Evolutionary conservation across 805 yeast species (phyloP).

Genomic region (Starmerella roubikii): DNA sequence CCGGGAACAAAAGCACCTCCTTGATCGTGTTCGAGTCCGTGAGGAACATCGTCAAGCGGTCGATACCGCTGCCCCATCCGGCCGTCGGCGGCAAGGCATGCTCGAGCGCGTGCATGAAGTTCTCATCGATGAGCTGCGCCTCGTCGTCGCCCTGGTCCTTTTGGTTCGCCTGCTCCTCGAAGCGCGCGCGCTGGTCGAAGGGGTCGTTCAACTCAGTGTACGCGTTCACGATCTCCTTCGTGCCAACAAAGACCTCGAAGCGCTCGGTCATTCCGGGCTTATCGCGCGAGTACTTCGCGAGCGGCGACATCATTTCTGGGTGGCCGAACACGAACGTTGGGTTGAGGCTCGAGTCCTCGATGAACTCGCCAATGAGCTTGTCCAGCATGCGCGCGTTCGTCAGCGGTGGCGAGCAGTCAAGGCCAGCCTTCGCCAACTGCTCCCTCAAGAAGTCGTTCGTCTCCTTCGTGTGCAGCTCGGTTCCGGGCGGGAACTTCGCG

Average conservation of each 20-base stretch:
- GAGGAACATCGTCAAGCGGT: conserved; percentile 94
- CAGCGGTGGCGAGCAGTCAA: conserved; percentile 82
- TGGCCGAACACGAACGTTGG: conserved; percentile 98
- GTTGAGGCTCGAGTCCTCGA: conserved; percentile 83
- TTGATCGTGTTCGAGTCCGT: conserved; percentile 92
- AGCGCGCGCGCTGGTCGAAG: conserved; percentile 92
- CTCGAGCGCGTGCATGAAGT: conserved; percentile 93
- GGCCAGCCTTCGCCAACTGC: conserved; percentile 59
- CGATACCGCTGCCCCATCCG: conserved; percentile 99
- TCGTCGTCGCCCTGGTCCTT: conserved; percentile 98
- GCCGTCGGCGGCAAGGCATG: conserved; percentile 99
- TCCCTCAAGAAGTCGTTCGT: conserved; percentile 81
- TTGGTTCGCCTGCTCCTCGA: conserved; percentile 98
- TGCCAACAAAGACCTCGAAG: conserved; percentile 95
- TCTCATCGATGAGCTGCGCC: conserved; percentile 92
- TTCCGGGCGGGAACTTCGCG: conserved; percentile 92
- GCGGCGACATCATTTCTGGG: conserved; percentile 99
- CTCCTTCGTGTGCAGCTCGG: conserved; percentile 83
- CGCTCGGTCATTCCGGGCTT: conserved; percentile 94
- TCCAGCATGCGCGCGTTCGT: conserved; percentile 99
- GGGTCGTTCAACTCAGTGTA: conserved; percentile 99
- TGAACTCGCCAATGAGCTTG: conserved; percentile 86
- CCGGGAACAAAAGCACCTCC: conserved; percentile 96
- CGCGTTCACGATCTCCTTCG: conserved; percentile 96
- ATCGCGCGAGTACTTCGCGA: conserved; percentile 89